A percentile compares a stretch with the other conserved stretches of the same genome.
These are phyloP conservation scores for Phanerodontia chrysosporium DNA, from an alignment of 768 basidiomycete genomes.

Conservation along the genomic window DNA sequence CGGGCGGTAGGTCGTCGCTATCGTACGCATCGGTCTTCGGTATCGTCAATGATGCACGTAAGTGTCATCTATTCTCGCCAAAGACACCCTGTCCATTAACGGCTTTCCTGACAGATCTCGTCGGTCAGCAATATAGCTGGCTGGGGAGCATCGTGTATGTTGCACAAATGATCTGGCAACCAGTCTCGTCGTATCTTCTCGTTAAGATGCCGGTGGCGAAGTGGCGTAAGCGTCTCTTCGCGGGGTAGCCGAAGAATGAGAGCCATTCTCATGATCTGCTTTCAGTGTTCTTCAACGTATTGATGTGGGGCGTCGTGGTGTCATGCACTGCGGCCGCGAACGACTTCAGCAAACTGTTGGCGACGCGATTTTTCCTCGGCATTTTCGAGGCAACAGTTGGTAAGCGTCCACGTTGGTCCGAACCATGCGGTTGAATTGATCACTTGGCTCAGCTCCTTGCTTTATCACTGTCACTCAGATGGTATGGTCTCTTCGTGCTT, in stretches of 20 bases:
- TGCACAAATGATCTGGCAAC: slow-evolving; percentile 42
- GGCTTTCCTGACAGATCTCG: slow-evolving; percentile 30
- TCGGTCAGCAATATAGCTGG: slow-evolving; percentile 42
- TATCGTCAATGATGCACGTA: slow-evolving; percentile 33
- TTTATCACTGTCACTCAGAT: slow-evolving; percentile 48
- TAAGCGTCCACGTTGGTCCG: slow-evolving; percentile 6
- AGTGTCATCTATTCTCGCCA: slow-evolving; percentile 1
- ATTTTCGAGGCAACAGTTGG: slow-evolving; percentile 45
- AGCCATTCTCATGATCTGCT: too few relatives aligned
- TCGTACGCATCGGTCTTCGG: slow-evolving; percentile 46
- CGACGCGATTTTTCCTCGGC: slow-evolving; percentile 40
- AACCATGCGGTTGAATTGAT: not conserved
- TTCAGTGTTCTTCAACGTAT: slow-evolving; percentile 28
- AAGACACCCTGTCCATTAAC: too few relatives aligned
- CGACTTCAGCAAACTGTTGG: slow-evolving; percentile 37
- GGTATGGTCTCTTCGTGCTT: slow-evolving; percentile 11
- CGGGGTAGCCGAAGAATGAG: too few relatives aligned
- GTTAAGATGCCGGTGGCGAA: slow-evolving; percentile 38
- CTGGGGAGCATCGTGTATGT: slow-evolving; percentile 42
- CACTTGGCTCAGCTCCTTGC: slow-evolving; percentile 32
- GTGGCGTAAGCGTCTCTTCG: slow-evolving; percentile 31
- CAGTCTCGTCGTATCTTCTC: slow-evolving; percentile 37
- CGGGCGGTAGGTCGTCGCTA: slow-evolving; percentile 42
- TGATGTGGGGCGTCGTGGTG: slow-evolving; percentile 39
- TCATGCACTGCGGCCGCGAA: slow-evolving; percentile 35